Evolutionary conservation across 2,329 filamentous ascomycete species (phyloP), one percentile per base, ranked within the genome.

Genomic region (Venturia asperata): DNA sequence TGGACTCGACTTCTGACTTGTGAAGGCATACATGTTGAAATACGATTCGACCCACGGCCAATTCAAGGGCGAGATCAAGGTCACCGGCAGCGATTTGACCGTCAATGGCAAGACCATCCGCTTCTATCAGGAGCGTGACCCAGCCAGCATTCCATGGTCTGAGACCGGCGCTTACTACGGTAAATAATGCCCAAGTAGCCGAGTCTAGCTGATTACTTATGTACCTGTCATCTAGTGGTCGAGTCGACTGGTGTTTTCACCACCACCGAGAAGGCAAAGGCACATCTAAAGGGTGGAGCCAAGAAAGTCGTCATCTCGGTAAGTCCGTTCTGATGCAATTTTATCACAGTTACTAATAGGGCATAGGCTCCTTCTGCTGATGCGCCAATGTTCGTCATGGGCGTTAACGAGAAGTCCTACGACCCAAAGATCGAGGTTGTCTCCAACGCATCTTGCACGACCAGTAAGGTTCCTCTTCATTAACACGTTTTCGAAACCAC

Each of bases 331-430:
- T 34, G 30, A 34, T 34, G 30, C 30, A 34, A 34, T 34, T 34
- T 34, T 34, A 34, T 6, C 6, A 34, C 6, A 34, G 30, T 34
- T 34, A 34, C 30, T 34, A 6, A 34, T 34, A 34, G 30, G 30
- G 30, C 30, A 34, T 34, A 34, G 30, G 90, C 91, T 76, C 91
- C 91, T 75, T 95, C 91, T 69, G 89, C 90, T 72, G 94, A 99
- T 83, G 94, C 94, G 76, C 93, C 93, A 78, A 99, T 99, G 94
- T 99, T 95, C 87, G 94, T 99, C 78, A 95, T 97, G 88, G 94
- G 94, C 79, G 94, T 99, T 84, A 99, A 97, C 87, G 85, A 97
- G 82, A 86, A 92, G 80, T 85, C 81, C 74, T 97, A 97, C 88
- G 93, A 90, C 80, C 87, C 89, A 78, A 90, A 90, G 78, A 86